phyloP scores from a whole-genome alignment of 257 asterid genomes.

The Osmanthus fragrans region DNA sequence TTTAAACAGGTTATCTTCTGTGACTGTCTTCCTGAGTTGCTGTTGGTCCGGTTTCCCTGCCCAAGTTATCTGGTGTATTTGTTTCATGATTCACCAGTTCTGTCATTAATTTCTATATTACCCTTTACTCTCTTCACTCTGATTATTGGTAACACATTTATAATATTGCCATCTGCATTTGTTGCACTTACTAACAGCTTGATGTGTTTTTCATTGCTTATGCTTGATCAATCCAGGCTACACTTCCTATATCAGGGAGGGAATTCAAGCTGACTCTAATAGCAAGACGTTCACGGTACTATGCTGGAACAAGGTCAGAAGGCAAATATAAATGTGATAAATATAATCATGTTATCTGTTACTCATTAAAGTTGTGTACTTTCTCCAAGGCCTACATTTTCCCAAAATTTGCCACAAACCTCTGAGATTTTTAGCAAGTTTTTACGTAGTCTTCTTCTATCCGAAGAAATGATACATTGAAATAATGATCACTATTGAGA shows the following conservation, averaged over 20 bases:
- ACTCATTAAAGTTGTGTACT: background rate
- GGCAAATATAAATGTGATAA: conserved; percentile 1
- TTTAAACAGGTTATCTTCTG: conserved; percentile 77
- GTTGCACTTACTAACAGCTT: conserved; percentile 24
- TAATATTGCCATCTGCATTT: conserved; percentile 17
- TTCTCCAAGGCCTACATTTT: background rate
- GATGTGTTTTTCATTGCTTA: conserved; percentile 25
- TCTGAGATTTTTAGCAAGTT: background rate
- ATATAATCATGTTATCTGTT: conserved; percentile 7
- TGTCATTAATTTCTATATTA: background rate
- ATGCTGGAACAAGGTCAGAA: conserved; percentile 92
- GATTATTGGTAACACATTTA: background rate
- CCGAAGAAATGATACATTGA: background rate
- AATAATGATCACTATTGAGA: background rate
- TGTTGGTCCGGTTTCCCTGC: conserved; percentile 2
- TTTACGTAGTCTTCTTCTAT: background rate
- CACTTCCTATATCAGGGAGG: conserved; percentile 71
- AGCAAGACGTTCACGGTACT: conserved; percentile 92
- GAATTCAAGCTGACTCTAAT: conserved; percentile 70
- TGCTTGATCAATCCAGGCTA: conserved; percentile 53
- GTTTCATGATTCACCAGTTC: conserved; percentile 1
- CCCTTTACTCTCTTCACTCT: conserved; percentile 1
- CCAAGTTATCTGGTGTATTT: background rate
- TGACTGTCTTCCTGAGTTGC: conserved; percentile 19
- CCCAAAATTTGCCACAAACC: background rate